Evolutionary conservation across 805 yeast genomes (phyloP), one percentile per base, ranked within the genome.

Genomic region (Candida endomychidarum): DNA sequence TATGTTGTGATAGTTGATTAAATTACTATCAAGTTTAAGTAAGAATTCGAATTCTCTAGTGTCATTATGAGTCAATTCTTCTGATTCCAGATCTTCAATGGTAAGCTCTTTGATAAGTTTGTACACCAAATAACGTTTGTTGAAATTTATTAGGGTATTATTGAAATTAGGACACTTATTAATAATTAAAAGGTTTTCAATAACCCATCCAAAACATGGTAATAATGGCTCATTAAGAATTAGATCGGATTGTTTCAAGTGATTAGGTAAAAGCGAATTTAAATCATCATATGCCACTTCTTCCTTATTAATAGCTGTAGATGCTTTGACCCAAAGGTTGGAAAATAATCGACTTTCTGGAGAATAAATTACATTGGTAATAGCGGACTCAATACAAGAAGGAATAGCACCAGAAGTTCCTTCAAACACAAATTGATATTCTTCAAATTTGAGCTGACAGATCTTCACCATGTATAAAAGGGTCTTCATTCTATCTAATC

Each of bases 161-260:
- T 83, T 72, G 78, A 80, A 85, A 52, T 84, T 86, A 14, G 96
- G 95, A 37, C 88, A 81, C 38, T 51, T 60, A 45, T 65, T 65
- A 8, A 63, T 51, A 53, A 86, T 96, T 40, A 89, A 57, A 47
- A 91, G 64, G 45, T 95, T 79, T 51, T 85, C 91, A 17, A 84
- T 68, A 37, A 88, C 70, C 98, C 98, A 91, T 8, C 97, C 97
- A 43, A 88, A 78, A 54, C 96, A 90, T 2, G 96, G 93, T 5
- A 88, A 77, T 36, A 86, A 63, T 0, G 81, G 72, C 39, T 72
- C 70, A 46, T 60, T 60, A 20, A 60, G 56, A 27, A 50, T 53
- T 33, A 68, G 56, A 34, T 65, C 71, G 2, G 49, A 35, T 4
- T 48, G 39, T 3, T 49, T 49, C 12, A 70, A 38, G 11, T 49